Percentiles rank a stretch among this genome's conserved stretches.
Evolutionary conservation across 2,329 filamentous ascomycete species (phyloP).

Genomic region (Penicillium aurantiogriseum): DNA sequence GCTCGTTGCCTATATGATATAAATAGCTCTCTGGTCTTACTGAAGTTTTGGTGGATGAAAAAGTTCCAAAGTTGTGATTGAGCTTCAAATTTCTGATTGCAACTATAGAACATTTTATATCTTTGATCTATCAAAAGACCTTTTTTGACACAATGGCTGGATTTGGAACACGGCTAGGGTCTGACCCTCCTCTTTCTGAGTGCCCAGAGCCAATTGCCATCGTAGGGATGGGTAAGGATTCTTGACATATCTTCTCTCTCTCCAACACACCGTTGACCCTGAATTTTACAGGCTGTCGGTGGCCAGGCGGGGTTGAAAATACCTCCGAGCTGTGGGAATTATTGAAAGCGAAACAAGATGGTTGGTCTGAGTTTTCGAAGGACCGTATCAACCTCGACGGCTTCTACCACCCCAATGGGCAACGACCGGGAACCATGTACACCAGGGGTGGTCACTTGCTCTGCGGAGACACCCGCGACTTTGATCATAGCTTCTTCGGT

Average conservation of each 20-base stretch:
- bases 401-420: conserved; percentile 39
- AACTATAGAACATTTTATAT: neutral
- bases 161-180: neutral
- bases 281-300: conserved; percentile 12
- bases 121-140: too few relatives aligned
- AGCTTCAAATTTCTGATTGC: neutral
- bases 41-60: neutral
- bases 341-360: conserved; percentile 29
- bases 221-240: conserved; percentile 30
- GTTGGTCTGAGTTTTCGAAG: conserved; percentile 35
- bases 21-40: neutral
- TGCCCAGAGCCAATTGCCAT: conserved; percentile 32
- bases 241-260: too few relatives aligned
- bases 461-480: conserved; percentile 20
- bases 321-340: conserved; percentile 35
- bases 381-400: conserved; percentile 35
- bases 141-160: neutral
- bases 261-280: neutral
- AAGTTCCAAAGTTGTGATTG: neutral
- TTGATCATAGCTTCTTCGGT: conserved; percentile 35
- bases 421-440: conserved; percentile 32
- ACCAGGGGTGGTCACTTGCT: conserved; percentile 29
- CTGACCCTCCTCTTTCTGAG: conserved; percentile 2
- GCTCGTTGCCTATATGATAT: neutral
- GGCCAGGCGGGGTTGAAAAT: conserved; percentile 31